Conservation (phyloP, 2,329 filamentous ascomycete genomes). For the Esteya vermicola region DNA sequence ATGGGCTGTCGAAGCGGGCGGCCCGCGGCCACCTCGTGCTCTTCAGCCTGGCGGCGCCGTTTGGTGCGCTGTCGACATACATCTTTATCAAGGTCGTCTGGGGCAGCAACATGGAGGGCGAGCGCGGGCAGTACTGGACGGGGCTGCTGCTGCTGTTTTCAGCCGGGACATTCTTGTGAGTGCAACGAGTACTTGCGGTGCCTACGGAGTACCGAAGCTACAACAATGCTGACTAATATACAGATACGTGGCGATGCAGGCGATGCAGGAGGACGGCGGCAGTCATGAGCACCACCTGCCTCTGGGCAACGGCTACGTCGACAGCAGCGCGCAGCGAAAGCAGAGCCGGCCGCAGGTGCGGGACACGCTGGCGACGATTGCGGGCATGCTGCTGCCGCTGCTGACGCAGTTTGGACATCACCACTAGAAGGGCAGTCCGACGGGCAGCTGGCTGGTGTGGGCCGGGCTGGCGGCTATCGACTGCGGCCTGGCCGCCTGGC, state of each 20-base stretch:
- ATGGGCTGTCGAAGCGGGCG: conserved; percentile 76
- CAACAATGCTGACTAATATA: too few relatives aligned
- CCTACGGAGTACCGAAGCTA: too few relatives aligned
- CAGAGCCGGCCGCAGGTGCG: conserved; percentile 45
- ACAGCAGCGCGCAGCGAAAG: conserved; percentile 34
- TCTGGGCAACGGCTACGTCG: conserved; percentile 37
- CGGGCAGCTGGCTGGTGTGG: background rate
- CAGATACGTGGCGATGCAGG: conserved; percentile 96
- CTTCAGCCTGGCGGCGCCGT: conserved; percentile 82
- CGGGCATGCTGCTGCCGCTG: conserved; percentile 65
- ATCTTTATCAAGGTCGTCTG: conserved; percentile 61
- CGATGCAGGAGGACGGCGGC: conserved; percentile 68
- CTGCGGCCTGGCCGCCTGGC: background rate
- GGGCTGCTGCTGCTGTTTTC: conserved; percentile 91
- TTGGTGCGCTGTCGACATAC: conserved; percentile 75
- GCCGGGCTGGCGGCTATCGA: background rate
- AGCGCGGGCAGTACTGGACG: conserved; percentile 69
- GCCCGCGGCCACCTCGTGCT: conserved; percentile 75
- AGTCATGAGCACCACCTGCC: conserved; percentile 34
- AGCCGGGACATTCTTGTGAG: conserved; percentile 87
- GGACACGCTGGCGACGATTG: conserved; percentile 56
- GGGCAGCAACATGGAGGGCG: conserved; percentile 40
- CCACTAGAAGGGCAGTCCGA: conserved; percentile 25
- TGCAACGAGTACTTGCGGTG: too few relatives aligned
- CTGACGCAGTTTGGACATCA: conserved; percentile 68